These are phyloP conservation scores for Gnetum montanum DNA, from an alignment of 75 land plant species.

Conservation along the genomic window DNA sequence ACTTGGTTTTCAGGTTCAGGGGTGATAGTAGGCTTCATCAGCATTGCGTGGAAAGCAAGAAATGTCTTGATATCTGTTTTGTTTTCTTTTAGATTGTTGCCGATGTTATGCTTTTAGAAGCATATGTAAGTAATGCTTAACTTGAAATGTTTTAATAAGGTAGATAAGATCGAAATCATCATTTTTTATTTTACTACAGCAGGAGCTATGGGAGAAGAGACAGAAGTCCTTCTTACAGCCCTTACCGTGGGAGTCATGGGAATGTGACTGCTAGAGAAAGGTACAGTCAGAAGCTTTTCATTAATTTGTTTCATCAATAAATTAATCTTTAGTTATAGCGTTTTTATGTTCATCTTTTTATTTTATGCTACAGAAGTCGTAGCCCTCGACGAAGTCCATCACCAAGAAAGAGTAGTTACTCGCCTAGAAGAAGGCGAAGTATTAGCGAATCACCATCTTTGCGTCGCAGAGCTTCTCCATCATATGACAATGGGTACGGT, in stretches of 20 bases:
- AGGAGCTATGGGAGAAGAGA: slow-evolving; percentile 7
- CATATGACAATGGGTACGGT: slow-evolving; percentile 4
- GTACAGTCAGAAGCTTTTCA: neutral
- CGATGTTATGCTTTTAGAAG: too few species aligned
- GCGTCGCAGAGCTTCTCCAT: slow-evolving; percentile 2
- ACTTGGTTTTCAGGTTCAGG: too few species aligned
- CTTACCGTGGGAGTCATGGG: slow-evolving; percentile 4
- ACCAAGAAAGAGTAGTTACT: slow-evolving; percentile 4
- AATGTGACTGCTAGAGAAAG: neutral
- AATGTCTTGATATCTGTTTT: too few species aligned
- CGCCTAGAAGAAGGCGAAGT: slow-evolving; percentile 5
- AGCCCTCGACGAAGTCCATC: slow-evolving; percentile 5
- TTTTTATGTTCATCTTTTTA: neutral
- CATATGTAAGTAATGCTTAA: too few species aligned
- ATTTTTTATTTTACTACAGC: neutral
- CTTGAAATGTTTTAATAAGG: too few species aligned
- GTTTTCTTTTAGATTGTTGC: too few species aligned
- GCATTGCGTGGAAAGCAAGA: too few species aligned
- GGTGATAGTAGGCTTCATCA: too few species aligned
- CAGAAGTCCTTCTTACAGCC: slow-evolving; percentile 4
- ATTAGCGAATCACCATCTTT: slow-evolving; percentile 2
- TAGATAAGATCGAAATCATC: neutral
- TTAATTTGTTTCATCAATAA: neutral
- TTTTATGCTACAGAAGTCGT: neutral
- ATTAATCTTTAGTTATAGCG: neutral